Evolutionary conservation across 345 rosid genomes (phyloP).

Genomic region (Moricandia moricandioides): DNA sequence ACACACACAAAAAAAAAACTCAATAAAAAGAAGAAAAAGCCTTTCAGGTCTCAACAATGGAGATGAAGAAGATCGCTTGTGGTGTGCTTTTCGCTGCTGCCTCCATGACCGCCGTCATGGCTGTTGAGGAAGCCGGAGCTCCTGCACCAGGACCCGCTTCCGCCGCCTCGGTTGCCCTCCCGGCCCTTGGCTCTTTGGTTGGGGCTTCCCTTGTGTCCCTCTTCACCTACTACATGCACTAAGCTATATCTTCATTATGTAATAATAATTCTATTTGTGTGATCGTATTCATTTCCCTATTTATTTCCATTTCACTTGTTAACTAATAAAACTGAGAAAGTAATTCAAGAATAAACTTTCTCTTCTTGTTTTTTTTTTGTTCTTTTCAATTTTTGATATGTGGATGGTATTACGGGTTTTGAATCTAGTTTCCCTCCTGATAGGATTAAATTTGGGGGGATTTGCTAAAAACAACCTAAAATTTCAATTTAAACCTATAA

Average conservation of each 20-base stretch:
- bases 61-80: conserved; percentile 63
- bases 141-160: conserved; percentile 41
- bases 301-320: conserved; percentile 29
- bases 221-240: conserved; percentile 39
- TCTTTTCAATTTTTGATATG: not conserved
- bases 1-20: conserved; percentile 1
- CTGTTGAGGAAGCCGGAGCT: conserved; percentile 39
- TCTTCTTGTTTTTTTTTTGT: not conserved
- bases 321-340: conserved; percentile 32
- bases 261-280: conserved; percentile 18
- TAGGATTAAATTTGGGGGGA: not conserved
- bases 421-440: not conserved
- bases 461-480: too few species aligned
- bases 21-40: conserved; percentile 23
- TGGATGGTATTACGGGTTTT: not conserved
- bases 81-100: conserved; percentile 54
- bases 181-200: conserved; percentile 50
- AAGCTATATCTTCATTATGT: conserved; percentile 30
- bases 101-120: conserved; percentile 52
- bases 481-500: too few species aligned
- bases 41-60: conserved; percentile 48
- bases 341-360: conserved; percentile 20
- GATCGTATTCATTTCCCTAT: conserved; percentile 26
- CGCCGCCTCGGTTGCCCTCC: conserved; percentile 35
- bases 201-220: conserved; percentile 42